Evolutionary conservation across 257 asterid genomes (phyloP).

Genomic region (Mentha longifolia): DNA sequence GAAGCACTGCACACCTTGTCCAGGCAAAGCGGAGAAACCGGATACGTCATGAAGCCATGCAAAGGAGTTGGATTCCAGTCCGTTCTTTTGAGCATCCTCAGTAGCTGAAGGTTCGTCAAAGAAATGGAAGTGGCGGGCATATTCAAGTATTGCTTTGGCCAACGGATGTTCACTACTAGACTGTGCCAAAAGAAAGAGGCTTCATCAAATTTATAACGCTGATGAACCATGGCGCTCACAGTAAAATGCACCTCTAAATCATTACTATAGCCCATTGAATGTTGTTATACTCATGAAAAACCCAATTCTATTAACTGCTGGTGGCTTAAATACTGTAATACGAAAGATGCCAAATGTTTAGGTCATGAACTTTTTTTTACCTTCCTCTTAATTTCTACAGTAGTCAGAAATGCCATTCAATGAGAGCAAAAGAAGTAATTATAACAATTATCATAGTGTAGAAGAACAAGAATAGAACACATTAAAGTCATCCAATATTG

Average conservation of each 20-base stretch:
- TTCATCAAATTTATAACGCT: neutral
- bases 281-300: conserved; percentile 11
- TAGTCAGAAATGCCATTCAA: too few species aligned
- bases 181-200: conserved; percentile 51
- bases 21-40: conserved; percentile 85
- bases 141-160: conserved; percentile 88
- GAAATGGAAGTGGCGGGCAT: conserved; percentile 95
- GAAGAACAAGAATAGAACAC: conserved; percentile 22
- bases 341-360: neutral
- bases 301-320: conserved; percentile 3
- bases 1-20: conserved; percentile 88
- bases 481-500: conserved; percentile 13
- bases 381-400: neutral
- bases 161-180: conserved; percentile 97
- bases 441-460: neutral
- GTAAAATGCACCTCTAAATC: conserved; percentile 7
- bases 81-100: conserved; percentile 46
- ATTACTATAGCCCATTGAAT: neutral
- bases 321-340: conserved; percentile 4
- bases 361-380: conserved; percentile 2
- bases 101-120: conserved; percentile 61
- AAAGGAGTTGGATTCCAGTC: conserved; percentile 53
- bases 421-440: neutral
- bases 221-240: neutral
- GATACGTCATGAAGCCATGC: conserved; percentile 88